Conservation (phyloP, 257 asterid species). For the Solanum lycopersicoides region DNA sequence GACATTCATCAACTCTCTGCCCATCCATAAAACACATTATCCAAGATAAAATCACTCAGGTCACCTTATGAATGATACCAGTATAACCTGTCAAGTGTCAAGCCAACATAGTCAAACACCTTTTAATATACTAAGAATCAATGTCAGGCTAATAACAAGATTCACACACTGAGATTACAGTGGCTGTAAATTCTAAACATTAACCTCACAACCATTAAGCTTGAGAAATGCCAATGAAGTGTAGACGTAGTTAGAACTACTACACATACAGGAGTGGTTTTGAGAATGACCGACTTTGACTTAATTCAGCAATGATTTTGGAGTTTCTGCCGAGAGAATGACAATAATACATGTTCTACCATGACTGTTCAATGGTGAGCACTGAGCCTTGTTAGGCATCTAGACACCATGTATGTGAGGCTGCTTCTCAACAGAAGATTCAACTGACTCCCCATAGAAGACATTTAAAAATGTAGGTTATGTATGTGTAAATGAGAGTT, state of each 20-base stretch:
- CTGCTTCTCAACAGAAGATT: not conserved
- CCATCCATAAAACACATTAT: not conserved
- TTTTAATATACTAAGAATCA: not conserved
- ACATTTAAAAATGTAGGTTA: not conserved
- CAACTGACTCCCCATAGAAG: not conserved
- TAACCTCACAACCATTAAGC: not conserved
- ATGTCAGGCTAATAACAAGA: not conserved
- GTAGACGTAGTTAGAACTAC: not conserved
- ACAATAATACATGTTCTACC: not conserved
- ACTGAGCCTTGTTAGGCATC: not conserved
- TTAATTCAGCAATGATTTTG: not conserved
- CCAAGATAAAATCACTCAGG: not conserved
- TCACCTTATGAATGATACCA: not conserved
- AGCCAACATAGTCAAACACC: not conserved
- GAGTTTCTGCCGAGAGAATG: not conserved
- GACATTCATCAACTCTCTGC: not conserved
- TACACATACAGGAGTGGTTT: not conserved
- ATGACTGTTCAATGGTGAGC: not conserved
- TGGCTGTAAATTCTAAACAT: not conserved
- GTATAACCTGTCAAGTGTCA: not conserved
- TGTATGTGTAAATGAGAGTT: not conserved
- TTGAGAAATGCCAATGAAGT: not conserved
- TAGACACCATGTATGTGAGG: not conserved
- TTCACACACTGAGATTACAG: not conserved
- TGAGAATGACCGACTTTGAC: not conserved